Percentiles rank a stretch among this genome's conserved stretches.
Conservation (phyloP, 495 filamentous ascomycete species). For the Glarea lozoyensis region DNA sequence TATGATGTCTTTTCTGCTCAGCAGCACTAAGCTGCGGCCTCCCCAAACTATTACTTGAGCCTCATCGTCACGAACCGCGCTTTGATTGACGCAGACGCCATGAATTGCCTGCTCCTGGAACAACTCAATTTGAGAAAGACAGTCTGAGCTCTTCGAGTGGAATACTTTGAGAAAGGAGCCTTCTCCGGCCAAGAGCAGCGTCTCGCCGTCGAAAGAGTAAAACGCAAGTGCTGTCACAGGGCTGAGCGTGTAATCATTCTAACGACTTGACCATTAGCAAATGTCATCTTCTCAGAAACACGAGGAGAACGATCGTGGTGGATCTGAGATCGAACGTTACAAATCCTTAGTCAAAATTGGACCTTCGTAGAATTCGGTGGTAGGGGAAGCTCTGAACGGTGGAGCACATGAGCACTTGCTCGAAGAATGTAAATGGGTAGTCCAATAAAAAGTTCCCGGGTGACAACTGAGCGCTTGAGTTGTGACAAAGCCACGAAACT, state of each 20-base stretch:
- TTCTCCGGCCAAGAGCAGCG: slow-evolving; percentile 61
- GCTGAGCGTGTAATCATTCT: slow-evolving; percentile 30
- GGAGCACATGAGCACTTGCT: too few species aligned
- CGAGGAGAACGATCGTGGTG: too few species aligned
- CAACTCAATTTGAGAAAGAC: slow-evolving; percentile 33
- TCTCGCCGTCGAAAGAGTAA: slow-evolving; percentile 21
- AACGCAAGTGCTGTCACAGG: slow-evolving; percentile 54
- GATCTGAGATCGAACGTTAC: too few species aligned
- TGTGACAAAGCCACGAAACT: too few species aligned
- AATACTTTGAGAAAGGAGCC: slow-evolving; percentile 62
- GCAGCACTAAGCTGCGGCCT: slow-evolving; percentile 24
- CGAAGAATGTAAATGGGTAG: too few species aligned
- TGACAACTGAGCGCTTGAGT: too few species aligned
- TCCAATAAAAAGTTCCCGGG: too few species aligned
- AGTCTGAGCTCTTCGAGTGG: slow-evolving; percentile 26
- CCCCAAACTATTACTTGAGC: slow-evolving; percentile 47
- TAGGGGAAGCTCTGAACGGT: too few species aligned
- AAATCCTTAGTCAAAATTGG: too few species aligned
- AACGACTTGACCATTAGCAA: neutral
- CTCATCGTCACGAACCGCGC: slow-evolving; percentile 1
- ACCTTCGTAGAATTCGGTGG: too few species aligned
- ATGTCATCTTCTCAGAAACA: too few species aligned
- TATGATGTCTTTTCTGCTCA: slow-evolving; percentile 2
- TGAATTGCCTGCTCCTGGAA: slow-evolving; percentile 60
- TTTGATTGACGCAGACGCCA: slow-evolving; percentile 43